Base-by-base conservation (phyloP, 441 rosid genomes). In the Aleurites moluccanus region DNA sequence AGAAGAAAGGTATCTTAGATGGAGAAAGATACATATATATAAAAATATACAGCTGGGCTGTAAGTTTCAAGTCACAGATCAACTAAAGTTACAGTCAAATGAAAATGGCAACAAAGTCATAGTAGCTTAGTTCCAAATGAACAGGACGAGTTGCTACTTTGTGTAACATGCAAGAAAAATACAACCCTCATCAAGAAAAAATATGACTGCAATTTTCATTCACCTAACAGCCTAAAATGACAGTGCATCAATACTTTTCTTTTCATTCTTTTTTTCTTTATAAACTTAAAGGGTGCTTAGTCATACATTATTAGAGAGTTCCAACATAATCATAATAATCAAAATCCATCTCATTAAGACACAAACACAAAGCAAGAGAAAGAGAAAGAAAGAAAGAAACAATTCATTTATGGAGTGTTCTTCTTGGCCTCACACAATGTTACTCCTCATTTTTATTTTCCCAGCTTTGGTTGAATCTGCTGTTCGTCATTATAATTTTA, bases 141-240 rank as follows among this genome's bases (percentile, higher is more conserved):
- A 64, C 63, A 69, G 71, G 69, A 45, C 70, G 57, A 28, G 18
- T 15, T 21, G 13, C 10, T 16, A 14, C 73, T 72, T 88, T 88
- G 83, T 82, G 88, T 90, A 83, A 67, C 67, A 82, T 83, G 83
- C 76, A 90, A 90, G 94, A 74, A 82, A 88, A 44, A 44, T 44
- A 44, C 14, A 10, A 69, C 77, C 73, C 28, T 15, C 59, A 61
- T 53, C 55, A 30, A 72, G 21, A 42, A 10, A 69, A 61, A 40
- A 63, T 25, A 38, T 66, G 74, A 73, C 63, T 76, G 74, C 57
- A 56, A 52, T 72, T 68, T 84, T 78, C 85, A 60, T 72, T 83
- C 83, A 90, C 90, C 89, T 83, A 87, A 87, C 91, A 10, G 60
- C 35, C 47, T 77, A 87, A 78, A 88, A 83, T 25, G 94, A 90